A percentile compares a stretch with the other conserved stretches of the same genome.
phyloP scores from a whole-genome alignment of 2,329 filamentous ascomycete genomes.

The Dactylellina cionopaga region DNA sequence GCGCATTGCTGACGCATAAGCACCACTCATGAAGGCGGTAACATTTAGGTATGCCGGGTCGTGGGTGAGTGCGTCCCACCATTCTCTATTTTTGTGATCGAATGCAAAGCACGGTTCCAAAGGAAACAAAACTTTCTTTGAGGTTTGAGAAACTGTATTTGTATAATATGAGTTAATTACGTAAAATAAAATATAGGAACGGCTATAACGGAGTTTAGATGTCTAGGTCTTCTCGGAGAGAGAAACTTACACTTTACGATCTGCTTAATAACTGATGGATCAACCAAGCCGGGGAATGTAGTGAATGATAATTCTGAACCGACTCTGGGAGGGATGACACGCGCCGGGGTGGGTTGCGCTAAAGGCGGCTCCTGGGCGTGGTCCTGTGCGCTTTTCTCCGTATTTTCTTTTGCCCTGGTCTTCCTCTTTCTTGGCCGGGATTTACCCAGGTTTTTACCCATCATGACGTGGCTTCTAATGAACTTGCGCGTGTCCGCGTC shows the following conservation, averaged over 20 bases:
- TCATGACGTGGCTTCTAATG: conserved; percentile 63
- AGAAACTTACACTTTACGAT: conserved; percentile 58
- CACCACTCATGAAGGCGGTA: conserved; percentile 59
- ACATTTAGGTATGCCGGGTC: conserved; percentile 61
- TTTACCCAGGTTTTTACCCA: conserved; percentile 61
- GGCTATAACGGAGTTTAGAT: background rate
- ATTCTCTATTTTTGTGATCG: conserved; percentile 55
- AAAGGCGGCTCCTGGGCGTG: background rate
- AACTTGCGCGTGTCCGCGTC: conserved; percentile 59
- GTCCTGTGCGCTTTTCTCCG: background rate
- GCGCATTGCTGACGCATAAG: conserved; percentile 58
- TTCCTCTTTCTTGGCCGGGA: conserved; percentile 45
- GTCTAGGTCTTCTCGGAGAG: background rate
- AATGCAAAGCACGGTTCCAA: conserved; percentile 59
- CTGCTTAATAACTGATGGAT: conserved; percentile 55
- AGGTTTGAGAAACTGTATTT: conserved; percentile 58
- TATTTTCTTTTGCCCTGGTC: conserved; percentile 11
- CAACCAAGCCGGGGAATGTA: conserved; percentile 57
- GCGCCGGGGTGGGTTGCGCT: background rate
- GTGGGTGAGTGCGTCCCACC: conserved; percentile 58
- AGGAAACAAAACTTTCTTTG: conserved; percentile 59
- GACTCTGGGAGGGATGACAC: conserved; percentile 23
- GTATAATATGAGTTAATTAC: conserved; percentile 3
- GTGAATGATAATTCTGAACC: conserved; percentile 56
- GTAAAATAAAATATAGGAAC: background rate